Base-by-base conservation (phyloP, 805 yeast genomes). In the Metschnikowia santaceciliae region DNA sequence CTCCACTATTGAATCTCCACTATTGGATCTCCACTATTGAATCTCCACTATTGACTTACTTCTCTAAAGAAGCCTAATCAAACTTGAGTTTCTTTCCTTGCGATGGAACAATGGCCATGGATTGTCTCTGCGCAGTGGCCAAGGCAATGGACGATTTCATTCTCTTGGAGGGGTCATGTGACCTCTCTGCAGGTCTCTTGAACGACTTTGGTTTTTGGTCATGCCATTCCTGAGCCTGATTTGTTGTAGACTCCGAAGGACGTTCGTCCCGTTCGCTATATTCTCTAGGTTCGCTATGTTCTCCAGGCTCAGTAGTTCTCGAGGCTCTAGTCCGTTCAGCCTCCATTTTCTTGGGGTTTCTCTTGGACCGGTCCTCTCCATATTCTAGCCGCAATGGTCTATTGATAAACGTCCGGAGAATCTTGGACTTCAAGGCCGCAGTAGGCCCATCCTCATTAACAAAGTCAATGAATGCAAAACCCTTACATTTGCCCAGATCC, bases 401-500 rank as follows among this genome's bases (percentile, higher is more conserved):
- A 56, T 88, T 84, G 53, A 88, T 80, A 52, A 90, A 71, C 55
- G 75, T 80, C 61, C 80, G 79, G 58, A 88, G 82, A 33, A 78
- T 61, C 66, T 82, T 84, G 56, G 89, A 92, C 58, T 79, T 82
- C 54, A 94, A 73, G 1, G 97, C 98, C 35, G 76, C 76, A 0
- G 94, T 87, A 32, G 97, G 91, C 7, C 94, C 91, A 36, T 80
- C 82, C 55, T 86, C 88, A 56, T 83, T 84, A 55, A 75, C 80
- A 71, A 91, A 92, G 67, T 92, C 98, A 34, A 92, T 73, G 63
- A 94, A 92, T 1, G 96, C 90, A 73, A 92, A 92, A 1, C 98
- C 98, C 68, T 94, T 94, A 75, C 98, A 92, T 65, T 91, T 92
- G 1, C 97, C 98, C 46, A 87, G 74, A 65, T 92, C 99, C 70